These are phyloP conservation scores for Globisporangium okanoganense DNA, from an alignment of 352 stramenopile genomes.

Conservation along the genomic window DNA sequence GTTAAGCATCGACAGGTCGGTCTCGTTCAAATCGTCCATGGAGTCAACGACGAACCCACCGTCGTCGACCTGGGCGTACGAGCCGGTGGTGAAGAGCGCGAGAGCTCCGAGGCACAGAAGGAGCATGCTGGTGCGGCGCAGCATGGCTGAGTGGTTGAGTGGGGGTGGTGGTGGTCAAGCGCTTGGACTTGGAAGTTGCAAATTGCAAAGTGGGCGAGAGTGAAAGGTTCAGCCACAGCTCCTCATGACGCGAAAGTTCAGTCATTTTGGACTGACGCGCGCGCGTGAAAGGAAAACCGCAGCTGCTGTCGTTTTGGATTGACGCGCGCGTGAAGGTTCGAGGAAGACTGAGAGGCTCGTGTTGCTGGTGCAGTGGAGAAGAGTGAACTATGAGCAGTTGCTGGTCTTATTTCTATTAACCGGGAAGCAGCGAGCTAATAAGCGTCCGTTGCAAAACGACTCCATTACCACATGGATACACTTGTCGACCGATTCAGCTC, in stretches of 20 bases:
- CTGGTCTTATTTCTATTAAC: too few relatives aligned
- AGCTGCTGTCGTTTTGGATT: too few relatives aligned
- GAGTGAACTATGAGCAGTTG: too few relatives aligned
- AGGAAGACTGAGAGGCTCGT: neutral
- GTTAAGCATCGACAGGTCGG: neutral
- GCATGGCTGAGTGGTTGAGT: neutral
- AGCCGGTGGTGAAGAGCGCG: neutral
- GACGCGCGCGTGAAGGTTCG: neutral
- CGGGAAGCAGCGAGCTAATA: too few relatives aligned
- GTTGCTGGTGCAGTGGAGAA: neutral
- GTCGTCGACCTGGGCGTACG: neutral
- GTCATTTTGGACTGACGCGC: neutral
- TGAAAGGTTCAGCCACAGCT: too few relatives aligned
- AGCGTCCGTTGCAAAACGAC: too few relatives aligned
- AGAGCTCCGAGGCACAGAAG: neutral
- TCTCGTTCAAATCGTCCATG: neutral
- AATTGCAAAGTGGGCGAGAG: constrained; percentile 3
- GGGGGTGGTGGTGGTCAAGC: constrained; percentile 1
- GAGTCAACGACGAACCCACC: neutral
- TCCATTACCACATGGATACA: too few relatives aligned
- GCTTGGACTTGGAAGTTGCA: constrained; percentile 5
- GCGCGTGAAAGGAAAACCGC: neutral
- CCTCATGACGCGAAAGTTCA: too few relatives aligned
- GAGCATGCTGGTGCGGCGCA: neutral
- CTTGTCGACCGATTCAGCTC: too few relatives aligned